phyloP scores from a whole-genome alignment of 2,329 filamentous ascomycete species.

The Dothideomycetes sp. region DNA sequence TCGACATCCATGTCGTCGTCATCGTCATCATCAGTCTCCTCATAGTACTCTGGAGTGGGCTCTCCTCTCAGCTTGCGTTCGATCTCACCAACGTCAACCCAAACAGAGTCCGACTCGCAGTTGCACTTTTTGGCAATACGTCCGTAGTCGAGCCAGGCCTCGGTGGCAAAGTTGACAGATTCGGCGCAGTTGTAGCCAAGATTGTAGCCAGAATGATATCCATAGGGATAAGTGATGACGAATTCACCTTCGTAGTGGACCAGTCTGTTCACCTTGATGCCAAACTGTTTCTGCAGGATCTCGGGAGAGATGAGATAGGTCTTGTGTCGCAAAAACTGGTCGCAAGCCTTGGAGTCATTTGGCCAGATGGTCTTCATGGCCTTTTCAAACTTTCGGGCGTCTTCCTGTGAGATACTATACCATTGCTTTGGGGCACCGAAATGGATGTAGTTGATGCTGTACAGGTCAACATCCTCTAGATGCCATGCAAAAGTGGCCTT shows the following conservation, averaged over 20 bases:
- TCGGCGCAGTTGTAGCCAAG: constrained; percentile 98
- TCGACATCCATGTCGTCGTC: constrained; percentile 44
- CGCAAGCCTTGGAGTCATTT: constrained; percentile 86
- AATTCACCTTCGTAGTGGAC: constrained; percentile 96
- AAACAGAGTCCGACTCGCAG: constrained; percentile 94
- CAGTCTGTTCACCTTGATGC: constrained; percentile 91
- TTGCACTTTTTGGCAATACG: constrained; percentile 95
- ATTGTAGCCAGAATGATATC: constrained; percentile 97
- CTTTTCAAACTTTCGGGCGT: constrained; percentile 82
- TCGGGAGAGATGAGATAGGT: constrained; percentile 93
- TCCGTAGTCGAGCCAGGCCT: constrained; percentile 90
- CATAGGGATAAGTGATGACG: constrained; percentile 96
- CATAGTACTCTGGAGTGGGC: constrained; percentile 67
- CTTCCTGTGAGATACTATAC: constrained; percentile 97
- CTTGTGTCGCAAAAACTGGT: constrained; percentile 94
- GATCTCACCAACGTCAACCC: constrained; percentile 94
- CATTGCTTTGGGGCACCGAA: constrained; percentile 98
- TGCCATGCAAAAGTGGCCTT: constrained; percentile 99
- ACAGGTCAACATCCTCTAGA: constrained; percentile 94
- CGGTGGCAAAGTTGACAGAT: constrained; percentile 94
- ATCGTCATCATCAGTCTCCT: constrained; percentile 64
- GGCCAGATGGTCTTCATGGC: constrained; percentile 96
- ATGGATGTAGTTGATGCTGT: constrained; percentile 99
- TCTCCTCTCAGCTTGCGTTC: constrained; percentile 89
- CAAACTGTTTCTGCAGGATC: constrained; percentile 75